Percentiles rank a stretch among this genome's conserved stretches.
Conservation (phyloP, 139 green algal genomes). For the Ettlia oleoabundans region DNA sequence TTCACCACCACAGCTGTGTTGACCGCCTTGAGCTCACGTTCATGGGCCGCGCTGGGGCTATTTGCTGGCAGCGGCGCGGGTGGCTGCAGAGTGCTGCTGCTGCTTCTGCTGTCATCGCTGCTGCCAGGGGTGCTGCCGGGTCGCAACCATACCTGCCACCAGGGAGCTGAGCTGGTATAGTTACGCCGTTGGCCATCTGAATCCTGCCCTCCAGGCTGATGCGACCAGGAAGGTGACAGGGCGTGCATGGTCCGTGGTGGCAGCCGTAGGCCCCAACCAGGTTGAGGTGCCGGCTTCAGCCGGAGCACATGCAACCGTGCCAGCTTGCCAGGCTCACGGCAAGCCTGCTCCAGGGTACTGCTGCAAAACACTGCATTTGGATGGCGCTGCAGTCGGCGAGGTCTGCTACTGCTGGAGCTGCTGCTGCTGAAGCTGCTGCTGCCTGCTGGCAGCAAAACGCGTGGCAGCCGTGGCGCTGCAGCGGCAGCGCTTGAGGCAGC, state of each 20-base stretch:
- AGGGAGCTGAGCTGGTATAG: neutral
- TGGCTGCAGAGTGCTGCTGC: neutral
- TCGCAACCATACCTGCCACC: conserved; percentile 28
- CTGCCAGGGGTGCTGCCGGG: conserved; percentile 7
- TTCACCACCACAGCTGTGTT: conserved; percentile 71
- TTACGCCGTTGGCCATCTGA: conserved; percentile 8
- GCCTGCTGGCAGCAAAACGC: neutral
- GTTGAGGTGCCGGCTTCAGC: neutral
- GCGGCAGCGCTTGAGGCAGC: neutral
- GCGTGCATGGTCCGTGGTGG: neutral
- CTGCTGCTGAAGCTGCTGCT: neutral
- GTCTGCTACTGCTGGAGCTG: neutral
- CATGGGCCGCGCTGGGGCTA: conserved; percentile 15
- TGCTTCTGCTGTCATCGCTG: neutral
- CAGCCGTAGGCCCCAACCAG: neutral
- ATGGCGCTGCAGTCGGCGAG: neutral
- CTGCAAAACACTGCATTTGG: neutral
- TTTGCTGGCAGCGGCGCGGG: neutral
- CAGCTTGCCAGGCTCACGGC: too few species aligned
- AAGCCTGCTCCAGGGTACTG: neutral
- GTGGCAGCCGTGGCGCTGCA: neutral
- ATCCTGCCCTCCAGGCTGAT: neutral
- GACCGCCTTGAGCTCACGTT: conserved; percentile 49
- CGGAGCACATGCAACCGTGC: neutral
- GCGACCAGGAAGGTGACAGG: neutral